Evolutionary conservation across 2,329 filamentous ascomycete genomes (phyloP).

Genomic region (Beauveria rudraprayagi): DNA sequence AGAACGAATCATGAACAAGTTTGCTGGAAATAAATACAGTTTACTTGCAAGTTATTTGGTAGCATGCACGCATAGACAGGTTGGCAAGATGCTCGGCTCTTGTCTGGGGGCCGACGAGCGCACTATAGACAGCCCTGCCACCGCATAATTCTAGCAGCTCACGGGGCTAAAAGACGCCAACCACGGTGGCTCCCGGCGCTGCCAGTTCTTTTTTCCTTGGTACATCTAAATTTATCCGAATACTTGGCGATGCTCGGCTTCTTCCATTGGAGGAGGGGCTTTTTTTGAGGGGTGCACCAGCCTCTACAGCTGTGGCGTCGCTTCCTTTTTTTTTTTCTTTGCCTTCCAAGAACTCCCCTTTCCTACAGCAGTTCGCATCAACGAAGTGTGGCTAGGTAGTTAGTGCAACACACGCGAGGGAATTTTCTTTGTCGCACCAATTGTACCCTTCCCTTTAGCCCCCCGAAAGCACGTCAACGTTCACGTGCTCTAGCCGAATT

Average conservation of each 20-base stretch:
- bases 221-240: no score
- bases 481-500: slow-evolving; percentile 2
- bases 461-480: not conserved
- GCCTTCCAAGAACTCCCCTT: not conserved
- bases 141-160: not conserved
- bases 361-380: slow-evolving; percentile 7
- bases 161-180: not conserved
- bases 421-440: not conserved
- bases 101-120: not conserved
- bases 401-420: not conserved
- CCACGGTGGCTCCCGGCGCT: not conserved
- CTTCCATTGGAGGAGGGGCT: no score
- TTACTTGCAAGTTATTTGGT: no score
- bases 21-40: no score
- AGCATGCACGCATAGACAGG: no score
- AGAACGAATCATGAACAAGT: no score
- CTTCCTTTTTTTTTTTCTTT: not conserved
- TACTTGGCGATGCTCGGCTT: no score
- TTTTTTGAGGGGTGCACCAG: not conserved
- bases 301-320: not conserved
- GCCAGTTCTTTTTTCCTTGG: not conserved
- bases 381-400: not conserved
- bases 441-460: not conserved
- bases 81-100: no score
- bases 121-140: not conserved